These are phyloP conservation scores for Stemphylium vesicarium DNA, from an alignment of 2,329 filamentous ascomycete species.

Conservation along the genomic window DNA sequence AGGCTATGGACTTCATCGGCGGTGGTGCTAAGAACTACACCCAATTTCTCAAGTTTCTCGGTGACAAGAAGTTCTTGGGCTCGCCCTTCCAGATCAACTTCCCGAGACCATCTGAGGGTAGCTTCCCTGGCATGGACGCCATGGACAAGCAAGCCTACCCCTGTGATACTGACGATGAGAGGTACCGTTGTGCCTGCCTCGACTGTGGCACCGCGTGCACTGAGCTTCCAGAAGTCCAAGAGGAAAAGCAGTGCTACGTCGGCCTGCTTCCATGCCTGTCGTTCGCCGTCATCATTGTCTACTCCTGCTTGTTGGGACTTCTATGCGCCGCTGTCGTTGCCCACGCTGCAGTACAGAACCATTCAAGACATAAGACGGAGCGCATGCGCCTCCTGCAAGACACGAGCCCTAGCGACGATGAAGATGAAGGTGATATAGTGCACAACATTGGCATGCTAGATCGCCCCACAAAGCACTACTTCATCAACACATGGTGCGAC, in stretches of 20 bases:
- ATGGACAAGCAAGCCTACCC: constrained; percentile 76
- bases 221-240: constrained; percentile 75
- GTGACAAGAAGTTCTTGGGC: constrained; percentile 87
- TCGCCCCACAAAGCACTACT: constrained; percentile 78
- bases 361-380: constrained; percentile 77
- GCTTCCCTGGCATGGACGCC: constrained; percentile 73
- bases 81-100: constrained; percentile 99
- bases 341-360: constrained; percentile 76
- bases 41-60: constrained; percentile 87
- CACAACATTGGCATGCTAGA: constrained; percentile 79
- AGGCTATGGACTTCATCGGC: constrained; percentile 94
- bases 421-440: constrained; percentile 88
- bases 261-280: constrained; percentile 91
- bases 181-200: constrained; percentile 89
- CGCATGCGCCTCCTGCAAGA: constrained; percentile 87
- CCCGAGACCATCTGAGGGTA: constrained; percentile 63
- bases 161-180: constrained; percentile 87
- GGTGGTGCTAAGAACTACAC: constrained; percentile 91
- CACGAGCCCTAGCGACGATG: constrained; percentile 82
- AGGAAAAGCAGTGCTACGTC: constrained; percentile 76
- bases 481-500: constrained; percentile 83
- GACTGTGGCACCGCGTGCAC: constrained; percentile 90
- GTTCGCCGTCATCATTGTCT: constrained; percentile 87
- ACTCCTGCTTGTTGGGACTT: constrained; percentile 74
- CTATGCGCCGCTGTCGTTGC: constrained; percentile 71